Percentiles rank a stretch among this genome's conserved stretches.
Evolutionary conservation across 1,284 basidiomycete species (phyloP).

Genomic region (Tilletia setariae): DNA sequence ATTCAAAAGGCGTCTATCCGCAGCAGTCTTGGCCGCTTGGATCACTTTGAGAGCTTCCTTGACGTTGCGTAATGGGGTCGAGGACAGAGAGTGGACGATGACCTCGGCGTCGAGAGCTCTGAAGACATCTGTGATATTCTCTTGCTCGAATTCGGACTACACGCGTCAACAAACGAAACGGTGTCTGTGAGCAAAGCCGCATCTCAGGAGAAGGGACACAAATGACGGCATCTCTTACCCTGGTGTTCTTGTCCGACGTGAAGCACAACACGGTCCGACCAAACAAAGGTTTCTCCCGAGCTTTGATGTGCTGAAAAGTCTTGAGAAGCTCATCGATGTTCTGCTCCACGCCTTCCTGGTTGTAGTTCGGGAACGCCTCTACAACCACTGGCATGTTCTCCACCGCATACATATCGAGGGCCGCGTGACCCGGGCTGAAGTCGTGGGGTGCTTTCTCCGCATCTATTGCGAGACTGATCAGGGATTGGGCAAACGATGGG

Average conservation of each 20-base stretch:
- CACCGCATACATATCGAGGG: no score
- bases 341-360: no score
- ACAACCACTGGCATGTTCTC: no score
- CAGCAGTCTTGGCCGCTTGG: background rate
- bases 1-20: background rate
- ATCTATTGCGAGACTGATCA: background rate
- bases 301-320: background rate
- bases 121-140: background rate
- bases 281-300: background rate
- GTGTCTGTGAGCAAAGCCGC: background rate
- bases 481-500: background rate
- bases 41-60: background rate
- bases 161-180: background rate
- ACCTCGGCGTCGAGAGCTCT: background rate
- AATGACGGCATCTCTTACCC: no score
- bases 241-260: background rate
- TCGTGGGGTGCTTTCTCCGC: background rate
- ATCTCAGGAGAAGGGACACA: no score
- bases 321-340: no score
- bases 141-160: background rate
- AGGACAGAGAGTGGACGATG: background rate
- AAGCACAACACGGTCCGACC: background rate
- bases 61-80: background rate
- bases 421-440: background rate
- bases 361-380: no score